Conservation (phyloP, 371 early-diverging fungal species). For the Rhizopus microsporus region DNA sequence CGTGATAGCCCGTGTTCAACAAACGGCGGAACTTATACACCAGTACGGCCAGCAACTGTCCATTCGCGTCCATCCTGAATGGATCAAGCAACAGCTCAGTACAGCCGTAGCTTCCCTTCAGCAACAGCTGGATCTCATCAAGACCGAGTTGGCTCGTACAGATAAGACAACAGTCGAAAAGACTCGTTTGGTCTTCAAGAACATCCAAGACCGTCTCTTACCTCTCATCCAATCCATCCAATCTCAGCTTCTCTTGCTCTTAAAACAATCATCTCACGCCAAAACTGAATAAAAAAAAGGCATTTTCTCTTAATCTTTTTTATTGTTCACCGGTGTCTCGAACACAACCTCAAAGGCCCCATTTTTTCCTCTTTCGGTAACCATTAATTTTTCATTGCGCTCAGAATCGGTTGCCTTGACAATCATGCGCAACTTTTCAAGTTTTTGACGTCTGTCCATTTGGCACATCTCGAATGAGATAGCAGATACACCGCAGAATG, state of each 20-base stretch:
- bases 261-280: conserved; percentile 26
- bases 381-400: conserved; percentile 23
- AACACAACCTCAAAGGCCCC: conserved; percentile 43
- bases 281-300: background rate
- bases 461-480: conserved; percentile 50
- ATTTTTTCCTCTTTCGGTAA: conserved; percentile 37
- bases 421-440: conserved; percentile 41
- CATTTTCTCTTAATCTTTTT: conserved; percentile 5
- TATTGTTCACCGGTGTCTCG: conserved; percentile 27
- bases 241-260: conserved; percentile 27
- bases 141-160: conserved; percentile 44
- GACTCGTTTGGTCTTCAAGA: conserved; percentile 46
- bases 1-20: conserved; percentile 23
- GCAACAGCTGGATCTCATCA: conserved; percentile 46
- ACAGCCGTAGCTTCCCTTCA: conserved; percentile 43
- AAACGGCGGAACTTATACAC: conserved; percentile 19
- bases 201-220: conserved; percentile 55
- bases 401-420: conserved; percentile 45
- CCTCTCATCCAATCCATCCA: conserved; percentile 55
- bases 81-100: conserved; percentile 45
- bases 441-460: conserved; percentile 41
- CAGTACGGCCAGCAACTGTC: conserved; percentile 18
- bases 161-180: conserved; percentile 54
- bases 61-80: conserved; percentile 47
- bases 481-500: conserved; percentile 44